Evolutionary conservation across 2,329 filamentous ascomycete genomes (phyloP), one percentile per base, ranked within the genome.

Genomic region (Aspergillus versicolor): DNA sequence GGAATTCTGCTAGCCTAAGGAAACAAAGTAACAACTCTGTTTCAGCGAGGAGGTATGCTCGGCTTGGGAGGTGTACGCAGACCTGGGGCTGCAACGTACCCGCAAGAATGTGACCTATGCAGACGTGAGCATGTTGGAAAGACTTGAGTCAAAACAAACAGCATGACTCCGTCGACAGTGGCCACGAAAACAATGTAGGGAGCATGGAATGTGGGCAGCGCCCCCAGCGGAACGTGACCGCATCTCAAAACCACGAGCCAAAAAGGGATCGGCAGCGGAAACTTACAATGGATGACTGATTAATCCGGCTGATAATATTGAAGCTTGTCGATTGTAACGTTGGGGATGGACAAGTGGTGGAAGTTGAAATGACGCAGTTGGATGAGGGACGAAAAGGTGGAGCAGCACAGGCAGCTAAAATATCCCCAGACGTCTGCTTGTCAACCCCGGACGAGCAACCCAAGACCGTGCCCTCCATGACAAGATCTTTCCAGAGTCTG

Each of bases 141-240:
- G 19, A 34, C 37, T 54, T 27, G 42, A 61, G 37, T 37, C 42
- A 60, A 54, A 54, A 60, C 59, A 60, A 58, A 60, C 49, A 60
- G 50, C 19, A 37, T 34, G 44, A 40, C 30, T 46, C 42, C 32
- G 15, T 30, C 3, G 21, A 21, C 21, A 21, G 21, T 13, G 53
- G 62, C 19, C 43, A 54, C 57, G 38, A 45, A 60, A 64, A 47
- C 50, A 66, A 66, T 66, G 64, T 53, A 65, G 60, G 60, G 45
- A 56, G 57, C 30, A 17, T 32, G 64, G 64, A 65, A 66, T 66
- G 64, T 48, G 48, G 42, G 51, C 38, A 46, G 42, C 42, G 47
- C 42, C 47, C 34, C 19, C 41, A 30, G 34, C 30, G 21, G 21
- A 21, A 27, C 12, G 13, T 43, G 48, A 11, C 40, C 43, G 24